Percentiles rank a stretch among this genome's conserved stretches.
Conservation (phyloP, 352 stramenopile genomes). For the Phytophthora rubi region DNA sequence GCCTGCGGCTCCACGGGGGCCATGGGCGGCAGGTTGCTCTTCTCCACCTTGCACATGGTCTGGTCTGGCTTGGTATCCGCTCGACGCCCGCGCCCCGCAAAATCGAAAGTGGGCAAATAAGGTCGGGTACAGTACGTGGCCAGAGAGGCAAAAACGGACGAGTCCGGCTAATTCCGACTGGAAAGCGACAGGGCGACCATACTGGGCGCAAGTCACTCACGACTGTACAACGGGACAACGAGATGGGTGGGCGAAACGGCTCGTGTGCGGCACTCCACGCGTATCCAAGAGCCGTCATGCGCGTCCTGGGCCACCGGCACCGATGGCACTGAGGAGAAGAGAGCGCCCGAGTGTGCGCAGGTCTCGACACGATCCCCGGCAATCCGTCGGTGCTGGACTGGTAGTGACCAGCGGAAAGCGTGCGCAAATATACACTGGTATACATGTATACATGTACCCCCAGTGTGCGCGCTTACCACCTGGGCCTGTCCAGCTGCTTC, state of each 20-base stretch:
- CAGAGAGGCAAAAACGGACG: slow-evolving; percentile 21
- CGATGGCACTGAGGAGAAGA: background rate
- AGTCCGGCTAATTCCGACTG: slow-evolving; percentile 5
- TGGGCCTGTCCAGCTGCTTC: slow-evolving; percentile 11
- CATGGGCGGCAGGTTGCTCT: slow-evolving; percentile 42
- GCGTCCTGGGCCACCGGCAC: background rate
- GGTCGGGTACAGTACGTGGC: slow-evolving; percentile 27
- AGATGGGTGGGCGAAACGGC: slow-evolving; percentile 23
- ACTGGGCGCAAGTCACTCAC: slow-evolving; percentile 26
- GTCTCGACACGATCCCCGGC: background rate
- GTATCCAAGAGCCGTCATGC: background rate
- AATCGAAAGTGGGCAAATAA: slow-evolving; percentile 35
- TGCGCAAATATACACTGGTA: slow-evolving; percentile 5
- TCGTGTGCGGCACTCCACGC: background rate
- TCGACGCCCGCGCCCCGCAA: slow-evolving; percentile 29
- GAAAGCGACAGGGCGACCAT: slow-evolving; percentile 17
- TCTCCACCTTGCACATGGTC: slow-evolving; percentile 58
- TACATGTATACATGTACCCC: background rate
- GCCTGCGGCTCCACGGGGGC: slow-evolving; percentile 46
- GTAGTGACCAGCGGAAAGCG: slow-evolving; percentile 26
- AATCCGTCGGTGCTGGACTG: slow-evolving; percentile 7
- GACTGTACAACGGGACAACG: slow-evolving; percentile 27
- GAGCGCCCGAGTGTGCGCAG: background rate
- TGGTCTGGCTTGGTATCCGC: background rate
- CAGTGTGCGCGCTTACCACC: slow-evolving; percentile 31